Evolutionary conservation across 257 asterid species (phyloP).

Genomic region (Nemophila menziesii): DNA sequence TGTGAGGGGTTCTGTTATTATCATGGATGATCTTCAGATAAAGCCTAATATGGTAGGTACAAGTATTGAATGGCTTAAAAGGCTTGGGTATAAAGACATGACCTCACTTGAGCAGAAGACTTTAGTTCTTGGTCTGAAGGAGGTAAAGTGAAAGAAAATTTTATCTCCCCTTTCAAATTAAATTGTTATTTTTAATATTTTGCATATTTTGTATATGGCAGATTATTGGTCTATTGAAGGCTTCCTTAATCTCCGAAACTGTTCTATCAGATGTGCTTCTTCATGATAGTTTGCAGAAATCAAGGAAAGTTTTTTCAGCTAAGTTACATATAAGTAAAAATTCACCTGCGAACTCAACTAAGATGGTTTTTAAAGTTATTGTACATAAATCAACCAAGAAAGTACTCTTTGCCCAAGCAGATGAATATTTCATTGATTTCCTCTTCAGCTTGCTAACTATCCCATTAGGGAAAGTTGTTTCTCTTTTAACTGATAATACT

Average conservation of each 20-base stretch:
- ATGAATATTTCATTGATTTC: neutral
- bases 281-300: neutral
- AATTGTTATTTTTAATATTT: neutral
- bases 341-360: neutral
- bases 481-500: neutral
- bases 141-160: too few species aligned
- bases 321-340: neutral
- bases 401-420: neutral
- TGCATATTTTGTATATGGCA: neutral
- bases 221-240: neutral
- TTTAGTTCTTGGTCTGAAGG: conserved; percentile 2
- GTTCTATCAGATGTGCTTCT: neutral
- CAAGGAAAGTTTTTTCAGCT: neutral
- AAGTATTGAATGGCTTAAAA: neutral
- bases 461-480: neutral
- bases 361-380: neutral
- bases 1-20: neutral
- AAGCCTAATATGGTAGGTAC: neutral
- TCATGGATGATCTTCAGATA: neutral
- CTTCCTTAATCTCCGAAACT: neutral
- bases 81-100: neutral
- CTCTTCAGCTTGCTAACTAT: neutral
- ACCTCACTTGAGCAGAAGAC: neutral
- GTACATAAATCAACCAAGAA: neutral
- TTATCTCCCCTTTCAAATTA: too few species aligned